Evolutionary conservation across 805 yeast genomes (phyloP).

Genomic region (Lipomyces starkeyi): DNA sequence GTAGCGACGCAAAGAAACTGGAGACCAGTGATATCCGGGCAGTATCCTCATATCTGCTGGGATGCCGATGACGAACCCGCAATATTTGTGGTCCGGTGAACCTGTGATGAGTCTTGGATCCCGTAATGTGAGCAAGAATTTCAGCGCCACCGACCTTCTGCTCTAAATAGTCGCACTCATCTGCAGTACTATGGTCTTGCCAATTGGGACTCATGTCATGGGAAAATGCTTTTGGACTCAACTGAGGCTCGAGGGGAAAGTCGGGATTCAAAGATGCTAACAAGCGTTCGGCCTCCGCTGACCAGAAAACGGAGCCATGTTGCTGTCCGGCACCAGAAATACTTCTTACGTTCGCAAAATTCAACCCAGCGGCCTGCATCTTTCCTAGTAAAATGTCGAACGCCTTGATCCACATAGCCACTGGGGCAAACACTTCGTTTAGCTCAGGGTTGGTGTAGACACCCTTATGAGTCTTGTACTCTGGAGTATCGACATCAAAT

Average conservation of each 20-base stretch:
- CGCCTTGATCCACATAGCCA: slow-evolving; percentile 89
- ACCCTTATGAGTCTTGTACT: slow-evolving; percentile 74
- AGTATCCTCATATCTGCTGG: slow-evolving; percentile 61
- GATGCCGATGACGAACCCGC: slow-evolving; percentile 62
- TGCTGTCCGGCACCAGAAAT: slow-evolving; percentile 90
- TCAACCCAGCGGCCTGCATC: slow-evolving; percentile 57
- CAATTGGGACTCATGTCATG: slow-evolving; percentile 80
- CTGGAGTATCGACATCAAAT: slow-evolving; percentile 68
- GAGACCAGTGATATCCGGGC: slow-evolving; percentile 74
- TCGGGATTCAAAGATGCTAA: slow-evolving; percentile 50
- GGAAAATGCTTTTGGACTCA: slow-evolving; percentile 61
- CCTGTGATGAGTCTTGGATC: slow-evolving; percentile 86
- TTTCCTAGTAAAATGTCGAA: slow-evolving; percentile 64
- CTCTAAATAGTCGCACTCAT: slow-evolving; percentile 69
- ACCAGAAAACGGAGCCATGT: slow-evolving; percentile 89
- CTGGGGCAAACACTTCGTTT: slow-evolving; percentile 77
- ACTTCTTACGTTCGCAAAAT: slow-evolving; percentile 64
- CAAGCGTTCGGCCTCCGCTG: slow-evolving; percentile 52
- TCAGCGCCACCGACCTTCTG: slow-evolving; percentile 63
- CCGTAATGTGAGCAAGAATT: slow-evolving; percentile 68
- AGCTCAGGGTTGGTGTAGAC: slow-evolving; percentile 61
- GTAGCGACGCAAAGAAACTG: slow-evolving; percentile 72
- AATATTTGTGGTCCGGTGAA: slow-evolving; percentile 93
- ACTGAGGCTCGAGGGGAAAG: slow-evolving; percentile 52
- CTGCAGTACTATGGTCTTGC: slow-evolving; percentile 90